Evolutionary conservation across 768 basidiomycete species (phyloP).

Genomic region (Mycena chlorophos): DNA sequence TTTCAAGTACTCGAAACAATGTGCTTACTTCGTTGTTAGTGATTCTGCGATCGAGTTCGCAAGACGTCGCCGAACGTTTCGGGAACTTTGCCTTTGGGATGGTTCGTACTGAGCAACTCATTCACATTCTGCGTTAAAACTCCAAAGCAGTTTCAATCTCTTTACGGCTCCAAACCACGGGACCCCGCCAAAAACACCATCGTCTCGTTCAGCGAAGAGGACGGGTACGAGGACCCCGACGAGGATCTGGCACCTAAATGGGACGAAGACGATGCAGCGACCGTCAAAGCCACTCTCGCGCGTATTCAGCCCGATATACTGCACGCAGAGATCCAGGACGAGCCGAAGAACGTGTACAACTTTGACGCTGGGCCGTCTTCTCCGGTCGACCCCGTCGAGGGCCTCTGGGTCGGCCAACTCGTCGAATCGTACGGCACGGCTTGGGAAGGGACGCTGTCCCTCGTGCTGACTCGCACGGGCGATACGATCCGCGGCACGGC

Average conservation of each 20-base stretch:
- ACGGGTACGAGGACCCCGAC: constrained; percentile 5
- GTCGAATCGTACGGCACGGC: background rate
- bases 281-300: constrained; percentile 2
- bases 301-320: background rate
- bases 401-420: constrained; percentile 12
- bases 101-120: constrained; percentile 2
- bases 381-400: constrained; percentile 9
- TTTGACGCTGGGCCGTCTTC: constrained; percentile 5
- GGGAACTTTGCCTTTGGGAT: constrained; percentile 16
- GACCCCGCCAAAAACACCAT: constrained; percentile 13
- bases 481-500: constrained; percentile 7
- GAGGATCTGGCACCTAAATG: constrained; percentile 10
- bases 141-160: constrained; percentile 7
- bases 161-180: background rate
- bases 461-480: constrained; percentile 10
- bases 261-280: constrained; percentile 12
- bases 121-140: background rate
- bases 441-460: constrained; percentile 4
- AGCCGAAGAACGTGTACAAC: constrained; percentile 5
- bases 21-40: background rate
- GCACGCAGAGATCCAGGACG: constrained; percentile 4
- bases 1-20: background rate
- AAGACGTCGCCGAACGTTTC: constrained; percentile 7
- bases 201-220: constrained; percentile 6
- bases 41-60: constrained; percentile 5